phyloP scores from a whole-genome alignment of 179 eudicot species.

The Beta lomatogona region DNA sequence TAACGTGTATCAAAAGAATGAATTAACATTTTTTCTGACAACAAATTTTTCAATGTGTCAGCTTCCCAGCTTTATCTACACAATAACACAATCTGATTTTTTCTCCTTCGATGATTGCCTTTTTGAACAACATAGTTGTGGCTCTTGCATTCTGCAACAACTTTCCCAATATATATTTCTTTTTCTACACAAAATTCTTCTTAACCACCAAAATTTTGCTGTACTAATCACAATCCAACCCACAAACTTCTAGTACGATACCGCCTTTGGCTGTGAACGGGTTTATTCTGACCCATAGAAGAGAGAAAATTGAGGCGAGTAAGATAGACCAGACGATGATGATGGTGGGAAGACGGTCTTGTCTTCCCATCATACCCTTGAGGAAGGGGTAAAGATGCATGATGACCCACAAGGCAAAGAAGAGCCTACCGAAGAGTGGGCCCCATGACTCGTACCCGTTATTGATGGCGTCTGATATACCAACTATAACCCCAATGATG shows the following conservation, averaged over 20 bases:
- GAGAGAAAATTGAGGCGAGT: slow-evolving; percentile 86
- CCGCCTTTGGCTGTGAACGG: slow-evolving; percentile 73
- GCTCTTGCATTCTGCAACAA: slow-evolving; percentile 19
- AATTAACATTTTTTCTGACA: slow-evolving; percentile 36
- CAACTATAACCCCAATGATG: slow-evolving; percentile 73
- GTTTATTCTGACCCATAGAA: slow-evolving; percentile 88
- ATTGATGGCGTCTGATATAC: slow-evolving; percentile 85
- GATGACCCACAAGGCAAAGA: slow-evolving; percentile 93
- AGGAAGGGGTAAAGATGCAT: slow-evolving; percentile 95
- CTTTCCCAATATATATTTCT: not conserved
- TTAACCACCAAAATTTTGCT: slow-evolving; percentile 9
- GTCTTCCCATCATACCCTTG: slow-evolving; percentile 90
- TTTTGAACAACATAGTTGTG: slow-evolving; percentile 8
- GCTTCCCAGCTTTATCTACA: slow-evolving; percentile 47
- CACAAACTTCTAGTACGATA: slow-evolving; percentile 81
- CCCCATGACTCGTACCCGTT: slow-evolving; percentile 97
- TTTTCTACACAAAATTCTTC: slow-evolving; percentile 26
- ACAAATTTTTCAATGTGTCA: slow-evolving; percentile 32
- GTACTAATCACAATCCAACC: slow-evolving; percentile 75
- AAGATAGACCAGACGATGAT: slow-evolving; percentile 89
- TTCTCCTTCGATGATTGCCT: not conserved
- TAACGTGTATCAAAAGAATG: slow-evolving; percentile 46
- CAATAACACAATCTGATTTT: slow-evolving; percentile 33
- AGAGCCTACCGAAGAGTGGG: slow-evolving; percentile 79
- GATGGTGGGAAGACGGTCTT: slow-evolving; percentile 73